Evolutionary conservation across 495 filamentous ascomycete species (phyloP).

Genomic region (Xylaria intraflava): DNA sequence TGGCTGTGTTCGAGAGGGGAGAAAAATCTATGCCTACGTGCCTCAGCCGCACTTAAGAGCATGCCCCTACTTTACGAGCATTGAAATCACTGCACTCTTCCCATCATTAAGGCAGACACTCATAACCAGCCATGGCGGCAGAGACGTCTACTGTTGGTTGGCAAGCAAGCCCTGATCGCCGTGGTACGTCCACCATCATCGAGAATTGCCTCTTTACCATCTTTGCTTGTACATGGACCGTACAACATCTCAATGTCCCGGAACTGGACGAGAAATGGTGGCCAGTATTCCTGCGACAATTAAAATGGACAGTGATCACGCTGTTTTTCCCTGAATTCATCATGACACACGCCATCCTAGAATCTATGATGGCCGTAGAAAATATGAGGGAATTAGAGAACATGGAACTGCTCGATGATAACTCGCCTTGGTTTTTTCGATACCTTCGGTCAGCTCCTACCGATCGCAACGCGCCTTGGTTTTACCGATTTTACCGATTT

Average conservation of each 20-base stretch:
- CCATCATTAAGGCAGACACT: no score
- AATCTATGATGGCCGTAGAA: slow-evolving; percentile 4
- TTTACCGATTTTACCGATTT: no score
- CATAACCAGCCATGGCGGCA: not conserved
- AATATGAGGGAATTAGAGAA: slow-evolving; percentile 2
- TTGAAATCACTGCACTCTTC: no score
- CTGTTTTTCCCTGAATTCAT: slow-evolving; percentile 14
- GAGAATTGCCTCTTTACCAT: slow-evolving; percentile 21
- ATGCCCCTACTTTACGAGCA: no score
- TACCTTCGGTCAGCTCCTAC: no score
- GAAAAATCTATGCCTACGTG: no score
- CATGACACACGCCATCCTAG: slow-evolving; percentile 10
- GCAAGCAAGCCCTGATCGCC: not conserved
- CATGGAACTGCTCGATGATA: not conserved
- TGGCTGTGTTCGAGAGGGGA: no score
- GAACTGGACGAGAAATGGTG: not conserved
- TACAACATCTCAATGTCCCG: slow-evolving; percentile 26
- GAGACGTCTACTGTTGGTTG: not conserved
- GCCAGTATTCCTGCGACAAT: not conserved
- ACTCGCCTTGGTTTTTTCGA: slow-evolving; percentile 1
- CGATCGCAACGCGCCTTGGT: not conserved
- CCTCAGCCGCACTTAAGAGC: no score
- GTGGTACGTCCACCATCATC: slow-evolving; percentile 10
- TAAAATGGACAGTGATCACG: slow-evolving; percentile 11
- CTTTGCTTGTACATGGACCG: slow-evolving; percentile 27